Conservation (phyloP, 352 stramenopile genomes). For the Phytophthora multivora region DNA sequence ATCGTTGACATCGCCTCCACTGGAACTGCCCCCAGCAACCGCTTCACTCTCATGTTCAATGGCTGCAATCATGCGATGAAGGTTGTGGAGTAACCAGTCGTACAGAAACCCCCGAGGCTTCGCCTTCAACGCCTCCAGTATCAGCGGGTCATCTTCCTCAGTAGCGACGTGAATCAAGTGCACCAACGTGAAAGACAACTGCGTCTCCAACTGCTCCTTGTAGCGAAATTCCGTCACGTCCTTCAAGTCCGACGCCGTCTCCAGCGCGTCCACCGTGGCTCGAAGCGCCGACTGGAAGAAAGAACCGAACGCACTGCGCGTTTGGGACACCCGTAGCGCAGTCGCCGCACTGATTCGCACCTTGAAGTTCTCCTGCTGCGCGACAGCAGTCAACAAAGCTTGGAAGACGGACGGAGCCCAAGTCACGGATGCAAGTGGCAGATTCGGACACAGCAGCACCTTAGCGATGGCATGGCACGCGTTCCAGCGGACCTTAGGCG, state of each 20-base stretch:
- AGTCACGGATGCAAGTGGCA: slow-evolving; percentile 74
- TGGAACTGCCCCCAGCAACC: slow-evolving; percentile 19
- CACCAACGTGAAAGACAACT: slow-evolving; percentile 87
- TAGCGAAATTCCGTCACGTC: slow-evolving; percentile 91
- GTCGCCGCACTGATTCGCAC: slow-evolving; percentile 86
- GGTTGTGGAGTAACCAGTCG: slow-evolving; percentile 88
- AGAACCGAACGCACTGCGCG: slow-evolving; percentile 68
- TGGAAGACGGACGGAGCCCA: slow-evolving; percentile 84
- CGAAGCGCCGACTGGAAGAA: slow-evolving; percentile 72
- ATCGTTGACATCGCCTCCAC: slow-evolving; percentile 31
- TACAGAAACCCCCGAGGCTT: slow-evolving; percentile 85
- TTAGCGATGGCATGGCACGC: slow-evolving; percentile 89
- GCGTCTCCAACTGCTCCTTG: slow-evolving; percentile 88
- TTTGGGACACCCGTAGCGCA: slow-evolving; percentile 72
- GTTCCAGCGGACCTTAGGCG: slow-evolving; percentile 88
- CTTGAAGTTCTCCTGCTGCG: slow-evolving; percentile 91
- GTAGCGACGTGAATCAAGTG: slow-evolving; percentile 81
- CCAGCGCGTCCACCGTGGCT: slow-evolving; percentile 77
- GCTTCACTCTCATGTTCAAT: slow-evolving; percentile 66
- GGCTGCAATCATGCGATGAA: slow-evolving; percentile 78
- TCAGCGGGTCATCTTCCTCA: slow-evolving; percentile 70
- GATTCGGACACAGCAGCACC: slow-evolving; percentile 74
- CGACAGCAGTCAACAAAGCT: slow-evolving; percentile 72
- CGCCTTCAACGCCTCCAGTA: slow-evolving; percentile 65
- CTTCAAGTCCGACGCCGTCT: slow-evolving; percentile 84